Percentiles rank a stretch among this genome's conserved stretches.
Evolutionary conservation across 2,329 filamentous ascomycete genomes (phyloP).

Genomic region (Fragosphaeria purpurea): DNA sequence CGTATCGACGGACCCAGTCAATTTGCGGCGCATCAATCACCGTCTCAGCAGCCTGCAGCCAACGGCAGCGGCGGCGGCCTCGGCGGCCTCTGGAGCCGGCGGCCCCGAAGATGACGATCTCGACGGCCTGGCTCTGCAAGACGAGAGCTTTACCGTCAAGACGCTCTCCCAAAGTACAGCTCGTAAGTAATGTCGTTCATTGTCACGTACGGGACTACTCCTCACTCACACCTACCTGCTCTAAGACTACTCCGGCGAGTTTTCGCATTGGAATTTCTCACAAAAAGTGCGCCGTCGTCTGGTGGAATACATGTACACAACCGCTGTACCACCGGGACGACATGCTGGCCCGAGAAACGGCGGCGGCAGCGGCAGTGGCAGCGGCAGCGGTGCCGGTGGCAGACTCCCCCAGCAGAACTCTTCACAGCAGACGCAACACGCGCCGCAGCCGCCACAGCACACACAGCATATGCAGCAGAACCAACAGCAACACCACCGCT

Average conservation of each 20-base stretch:
- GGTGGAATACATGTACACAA: neutral
- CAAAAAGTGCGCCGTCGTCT: slow-evolving; percentile 25
- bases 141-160: slow-evolving; percentile 15
- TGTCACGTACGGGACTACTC: too few relatives aligned
- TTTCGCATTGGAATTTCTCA: slow-evolving; percentile 44
- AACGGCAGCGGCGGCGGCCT: neutral
- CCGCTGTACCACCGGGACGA: slow-evolving; percentile 8
- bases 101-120: slow-evolving; percentile 11
- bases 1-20: slow-evolving; percentile 13
- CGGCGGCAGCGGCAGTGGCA: slow-evolving; percentile 5
- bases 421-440: too few relatives aligned
- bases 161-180: slow-evolving; percentile 28
- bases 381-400: too few relatives aligned
- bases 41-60: slow-evolving; percentile 6
- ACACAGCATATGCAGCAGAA: neutral
- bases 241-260: slow-evolving; percentile 40
- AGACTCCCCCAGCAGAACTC: too few relatives aligned
- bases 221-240: too few relatives aligned
- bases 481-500: neutral
- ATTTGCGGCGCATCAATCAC: slow-evolving; percentile 13
- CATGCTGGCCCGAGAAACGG: slow-evolving; percentile 18
- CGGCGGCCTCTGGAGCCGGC: neutral
- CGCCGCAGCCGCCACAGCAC: neutral
- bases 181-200: slow-evolving; percentile 20
- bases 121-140: slow-evolving; percentile 20